Evolutionary conservation across 129 eudicot genomes (phyloP).

Genomic region (Helianthus annuus): DNA sequence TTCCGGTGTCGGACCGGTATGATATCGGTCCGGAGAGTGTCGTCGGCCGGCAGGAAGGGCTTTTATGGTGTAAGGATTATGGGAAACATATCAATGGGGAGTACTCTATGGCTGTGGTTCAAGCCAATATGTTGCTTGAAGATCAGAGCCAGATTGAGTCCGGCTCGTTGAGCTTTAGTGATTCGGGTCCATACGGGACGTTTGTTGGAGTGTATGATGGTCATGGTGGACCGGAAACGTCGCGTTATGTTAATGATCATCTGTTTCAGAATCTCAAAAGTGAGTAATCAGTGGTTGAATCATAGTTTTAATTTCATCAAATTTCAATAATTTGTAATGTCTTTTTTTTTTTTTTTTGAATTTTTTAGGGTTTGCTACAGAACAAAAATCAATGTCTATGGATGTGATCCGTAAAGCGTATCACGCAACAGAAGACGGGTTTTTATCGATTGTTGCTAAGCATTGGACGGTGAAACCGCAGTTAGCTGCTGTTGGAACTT

Average conservation of each 20-base stretch:
- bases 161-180: slow-evolving; percentile 70
- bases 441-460: slow-evolving; percentile 57
- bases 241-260: slow-evolving; percentile 66
- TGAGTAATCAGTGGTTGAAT: slow-evolving; percentile 28
- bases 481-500: slow-evolving; percentile 78
- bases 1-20: slow-evolving; percentile 49
- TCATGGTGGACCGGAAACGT: slow-evolving; percentile 88
- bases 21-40: slow-evolving; percentile 48
- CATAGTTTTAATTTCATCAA: not conserved
- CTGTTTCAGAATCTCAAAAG: slow-evolving; percentile 74
- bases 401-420: slow-evolving; percentile 69
- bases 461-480: slow-evolving; percentile 69
- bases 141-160: slow-evolving; percentile 89
- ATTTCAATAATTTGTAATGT: slow-evolving; percentile 1
- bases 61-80: slow-evolving; percentile 65
- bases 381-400: slow-evolving; percentile 60
- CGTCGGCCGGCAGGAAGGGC: slow-evolving; percentile 70
- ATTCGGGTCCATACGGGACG: slow-evolving; percentile 75
- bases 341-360: not conserved
- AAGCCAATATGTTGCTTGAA: slow-evolving; percentile 78
- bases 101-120: slow-evolving; percentile 81
- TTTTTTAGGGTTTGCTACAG: slow-evolving; percentile 55
- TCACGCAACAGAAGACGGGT: slow-evolving; percentile 78
- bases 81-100: slow-evolving; percentile 73
- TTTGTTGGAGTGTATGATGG: slow-evolving; percentile 86